Percentiles rank a stretch among this genome's conserved stretches.
phyloP scores from a whole-genome alignment of 2,329 filamentous ascomycete genomes.

The Monosporascus sp. region DNA sequence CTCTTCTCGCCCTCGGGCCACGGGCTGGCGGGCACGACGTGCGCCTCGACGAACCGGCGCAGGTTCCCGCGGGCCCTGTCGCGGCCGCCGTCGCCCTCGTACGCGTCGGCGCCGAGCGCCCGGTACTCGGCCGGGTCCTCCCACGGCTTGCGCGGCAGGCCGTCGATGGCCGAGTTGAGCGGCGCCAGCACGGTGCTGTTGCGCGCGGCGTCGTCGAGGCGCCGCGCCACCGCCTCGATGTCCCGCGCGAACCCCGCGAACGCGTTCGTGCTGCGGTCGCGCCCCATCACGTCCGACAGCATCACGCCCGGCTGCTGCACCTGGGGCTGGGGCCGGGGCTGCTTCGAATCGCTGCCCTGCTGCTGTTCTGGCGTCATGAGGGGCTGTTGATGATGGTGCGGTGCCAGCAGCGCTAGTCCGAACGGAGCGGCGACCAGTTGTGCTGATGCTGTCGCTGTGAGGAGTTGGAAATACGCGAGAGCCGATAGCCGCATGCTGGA shows the following conservation, averaged over 20 bases:
- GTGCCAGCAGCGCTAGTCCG: not conserved
- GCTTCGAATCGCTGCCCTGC: constrained; percentile 1
- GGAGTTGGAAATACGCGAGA: not conserved
- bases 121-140: constrained; percentile 70
- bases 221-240: constrained; percentile 60
- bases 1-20: constrained; percentile 66
- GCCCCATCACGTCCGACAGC: constrained; percentile 79
- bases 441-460: not conserved
- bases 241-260: constrained; percentile 79
- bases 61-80: constrained; percentile 74
- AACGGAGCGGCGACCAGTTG: not conserved
- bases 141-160: constrained; percentile 81
- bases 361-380: not conserved
- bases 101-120: constrained; percentile 61
- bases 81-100: constrained; percentile 68
- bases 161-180: constrained; percentile 73
- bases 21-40: constrained; percentile 69
- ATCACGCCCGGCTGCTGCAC: constrained; percentile 49
- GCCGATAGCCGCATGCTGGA: not conserved
- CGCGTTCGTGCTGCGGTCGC: constrained; percentile 71
- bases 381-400: not conserved
- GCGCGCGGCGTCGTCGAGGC: constrained; percentile 58
- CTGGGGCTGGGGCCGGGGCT: constrained; percentile 4
- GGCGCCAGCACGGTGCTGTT: constrained; percentile 88
- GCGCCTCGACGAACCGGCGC: constrained; percentile 75